phyloP scores from a whole-genome alignment of 495 filamentous ascomycete genomes.

The Trichocladium antarcticum region DNA sequence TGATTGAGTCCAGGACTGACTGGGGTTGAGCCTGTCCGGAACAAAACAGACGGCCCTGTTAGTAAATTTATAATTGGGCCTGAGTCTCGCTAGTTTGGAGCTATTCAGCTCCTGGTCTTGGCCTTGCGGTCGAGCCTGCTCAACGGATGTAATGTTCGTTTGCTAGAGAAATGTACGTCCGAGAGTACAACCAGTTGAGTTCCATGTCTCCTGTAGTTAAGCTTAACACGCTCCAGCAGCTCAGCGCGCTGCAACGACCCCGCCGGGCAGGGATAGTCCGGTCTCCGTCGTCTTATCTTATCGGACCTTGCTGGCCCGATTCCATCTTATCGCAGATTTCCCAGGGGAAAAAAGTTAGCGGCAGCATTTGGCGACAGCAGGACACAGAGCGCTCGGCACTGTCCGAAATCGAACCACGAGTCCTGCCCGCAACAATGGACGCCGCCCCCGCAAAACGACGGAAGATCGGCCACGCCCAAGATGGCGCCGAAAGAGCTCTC shows the following conservation, averaged over 20 bases:
- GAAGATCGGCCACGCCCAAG: constrained; percentile 34
- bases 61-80: too few relatives aligned
- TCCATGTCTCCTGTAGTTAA: too few relatives aligned
- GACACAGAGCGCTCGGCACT: neutral
- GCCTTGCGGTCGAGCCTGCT: too few relatives aligned
- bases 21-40: too few relatives aligned
- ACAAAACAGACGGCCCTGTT: too few relatives aligned
- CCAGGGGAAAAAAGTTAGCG: constrained; percentile 13
- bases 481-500: constrained; percentile 19
- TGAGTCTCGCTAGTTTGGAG: too few relatives aligned
- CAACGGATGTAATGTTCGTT: too few relatives aligned
- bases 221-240: too few relatives aligned
- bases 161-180: too few relatives aligned
- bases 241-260: neutral
- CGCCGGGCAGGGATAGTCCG: constrained; percentile 11
- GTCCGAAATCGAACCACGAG: neutral
- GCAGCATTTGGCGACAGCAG: neutral
- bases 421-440: constrained; percentile 30
- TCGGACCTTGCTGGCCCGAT: neutral
- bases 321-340: constrained; percentile 5
- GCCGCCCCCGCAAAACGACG: constrained; percentile 36
- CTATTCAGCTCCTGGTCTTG: too few relatives aligned
- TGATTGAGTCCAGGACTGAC: too few relatives aligned
- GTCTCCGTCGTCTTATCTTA: constrained; percentile 8
- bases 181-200: too few relatives aligned